Evolutionary conservation across 345 rosid species (phyloP).

Genomic region (Arabidopsis suecica): DNA sequence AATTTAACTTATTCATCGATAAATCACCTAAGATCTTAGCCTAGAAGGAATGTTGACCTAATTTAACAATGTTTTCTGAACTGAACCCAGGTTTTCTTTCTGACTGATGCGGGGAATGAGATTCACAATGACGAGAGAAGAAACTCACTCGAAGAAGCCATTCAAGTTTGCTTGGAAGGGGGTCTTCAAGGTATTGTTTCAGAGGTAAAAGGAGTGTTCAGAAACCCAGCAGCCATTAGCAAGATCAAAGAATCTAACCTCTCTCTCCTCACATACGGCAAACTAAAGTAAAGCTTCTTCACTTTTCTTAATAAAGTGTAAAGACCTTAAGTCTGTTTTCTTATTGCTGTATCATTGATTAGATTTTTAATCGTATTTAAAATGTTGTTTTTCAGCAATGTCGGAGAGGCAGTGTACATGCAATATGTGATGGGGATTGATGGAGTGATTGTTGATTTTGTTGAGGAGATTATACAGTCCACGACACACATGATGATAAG

Average conservation of each 20-base stretch:
- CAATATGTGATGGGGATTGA: slow-evolving; percentile 92
- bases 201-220: slow-evolving; percentile 78
- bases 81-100: slow-evolving; percentile 67
- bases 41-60: not conserved
- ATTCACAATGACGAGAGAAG: slow-evolving; percentile 69
- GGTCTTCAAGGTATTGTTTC: slow-evolving; percentile 84
- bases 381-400: slow-evolving; percentile 57
- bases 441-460: slow-evolving; percentile 89
- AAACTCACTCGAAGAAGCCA: slow-evolving; percentile 88
- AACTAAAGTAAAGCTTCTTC: slow-evolving; percentile 59
- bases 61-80: not conserved
- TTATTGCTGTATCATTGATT: not conserved
- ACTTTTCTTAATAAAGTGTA: not conserved
- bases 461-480: slow-evolving; percentile 73
- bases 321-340: not conserved
- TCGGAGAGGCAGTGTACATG: slow-evolving; percentile 90
- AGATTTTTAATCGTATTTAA: not conserved
- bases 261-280: slow-evolving; percentile 82
- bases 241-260: slow-evolving; percentile 88
- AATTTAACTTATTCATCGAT: not conserved
- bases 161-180: slow-evolving; percentile 73
- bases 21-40: not conserved
- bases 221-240: slow-evolving; percentile 70
- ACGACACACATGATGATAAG: slow-evolving; percentile 57
- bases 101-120: slow-evolving; percentile 71